A percentile compares a stretch with the other conserved stretches of the same genome.
These are phyloP conservation scores for Colletotrichum abscissum DNA, from an alignment of 2,329 filamentous ascomycete genomes.

Conservation along the genomic window DNA sequence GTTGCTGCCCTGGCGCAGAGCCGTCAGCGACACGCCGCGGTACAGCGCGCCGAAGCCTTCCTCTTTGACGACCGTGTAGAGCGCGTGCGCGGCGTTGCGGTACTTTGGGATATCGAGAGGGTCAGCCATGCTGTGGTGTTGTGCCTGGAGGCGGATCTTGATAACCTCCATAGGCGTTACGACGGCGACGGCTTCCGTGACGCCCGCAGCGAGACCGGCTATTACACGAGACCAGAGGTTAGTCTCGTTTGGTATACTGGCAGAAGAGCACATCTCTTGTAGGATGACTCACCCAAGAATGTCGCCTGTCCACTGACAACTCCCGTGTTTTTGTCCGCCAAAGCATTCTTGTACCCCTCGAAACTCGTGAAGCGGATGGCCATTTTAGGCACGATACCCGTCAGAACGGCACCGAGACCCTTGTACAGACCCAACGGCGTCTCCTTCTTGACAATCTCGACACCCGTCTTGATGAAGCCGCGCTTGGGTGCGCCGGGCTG, in stretches of 20 bases:
- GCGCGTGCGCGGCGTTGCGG: slow-evolving; percentile 86
- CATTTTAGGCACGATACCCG: slow-evolving; percentile 99
- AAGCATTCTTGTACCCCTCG: slow-evolving; percentile 89
- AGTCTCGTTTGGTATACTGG: not conserved
- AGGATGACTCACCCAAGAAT: slow-evolving; percentile 51
- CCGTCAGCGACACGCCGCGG: slow-evolving; percentile 92
- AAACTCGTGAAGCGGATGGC: slow-evolving; percentile 98
- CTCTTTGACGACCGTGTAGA: slow-evolving; percentile 91
- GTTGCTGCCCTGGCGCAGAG: slow-evolving; percentile 93
- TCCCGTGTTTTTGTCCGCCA: slow-evolving; percentile 77
- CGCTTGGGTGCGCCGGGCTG: slow-evolving; percentile 86
- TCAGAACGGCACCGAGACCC: slow-evolving; percentile 95
- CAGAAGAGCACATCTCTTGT: not conserved
- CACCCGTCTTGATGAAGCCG: slow-evolving; percentile 88
- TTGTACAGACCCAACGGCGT: slow-evolving; percentile 96
- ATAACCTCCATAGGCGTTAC: slow-evolving; percentile 99
- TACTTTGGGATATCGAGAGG: slow-evolving; percentile 97
- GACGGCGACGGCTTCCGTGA: slow-evolving; percentile 95
- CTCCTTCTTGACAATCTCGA: slow-evolving; percentile 88
- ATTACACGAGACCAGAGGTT: not conserved
- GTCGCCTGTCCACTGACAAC: slow-evolving; percentile 77
- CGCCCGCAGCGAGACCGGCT: slow-evolving; percentile 89
- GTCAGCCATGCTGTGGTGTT: slow-evolving; percentile 98
- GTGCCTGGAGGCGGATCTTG: slow-evolving; percentile 97
- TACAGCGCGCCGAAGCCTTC: slow-evolving; percentile 91